Evolutionary conservation across 257 asterid species (phyloP).

Genomic region (Solanum chilense): DNA sequence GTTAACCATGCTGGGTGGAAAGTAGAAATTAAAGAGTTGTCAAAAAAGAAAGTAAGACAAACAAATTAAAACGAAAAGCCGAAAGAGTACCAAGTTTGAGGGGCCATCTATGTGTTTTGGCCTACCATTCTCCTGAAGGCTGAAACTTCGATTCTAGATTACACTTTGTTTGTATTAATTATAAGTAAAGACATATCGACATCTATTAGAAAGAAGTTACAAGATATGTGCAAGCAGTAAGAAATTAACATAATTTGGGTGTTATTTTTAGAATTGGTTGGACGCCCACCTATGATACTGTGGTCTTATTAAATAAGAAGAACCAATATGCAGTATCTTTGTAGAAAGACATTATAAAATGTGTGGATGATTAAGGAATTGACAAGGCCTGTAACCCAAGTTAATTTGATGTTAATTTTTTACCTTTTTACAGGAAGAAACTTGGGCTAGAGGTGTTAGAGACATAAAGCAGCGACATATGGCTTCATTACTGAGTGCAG

Average conservation of each 20-base stretch:
- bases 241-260: neutral
- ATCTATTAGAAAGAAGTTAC: neutral
- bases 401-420: neutral
- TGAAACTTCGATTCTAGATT: neutral
- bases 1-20: neutral
- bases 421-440: conserved; percentile 45
- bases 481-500: conserved; percentile 39
- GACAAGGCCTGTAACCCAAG: neutral
- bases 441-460: conserved; percentile 41
- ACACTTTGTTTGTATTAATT: neutral
- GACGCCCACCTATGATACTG: neutral
- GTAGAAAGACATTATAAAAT: neutral
- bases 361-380: neutral
- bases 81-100: neutral
- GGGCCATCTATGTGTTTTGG: neutral
- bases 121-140: neutral
- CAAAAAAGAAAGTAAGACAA: neutral
- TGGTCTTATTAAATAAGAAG: neutral
- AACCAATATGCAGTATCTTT: neutral
- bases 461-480: conserved; percentile 65
- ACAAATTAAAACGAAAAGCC: neutral
- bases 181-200: neutral
- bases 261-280: neutral
- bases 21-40: neutral
- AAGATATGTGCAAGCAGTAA: neutral